These are phyloP conservation scores for Alternaria sp. DNA, from an alignment of 2,329 filamentous ascomycete genomes.

Conservation along the genomic window DNA sequence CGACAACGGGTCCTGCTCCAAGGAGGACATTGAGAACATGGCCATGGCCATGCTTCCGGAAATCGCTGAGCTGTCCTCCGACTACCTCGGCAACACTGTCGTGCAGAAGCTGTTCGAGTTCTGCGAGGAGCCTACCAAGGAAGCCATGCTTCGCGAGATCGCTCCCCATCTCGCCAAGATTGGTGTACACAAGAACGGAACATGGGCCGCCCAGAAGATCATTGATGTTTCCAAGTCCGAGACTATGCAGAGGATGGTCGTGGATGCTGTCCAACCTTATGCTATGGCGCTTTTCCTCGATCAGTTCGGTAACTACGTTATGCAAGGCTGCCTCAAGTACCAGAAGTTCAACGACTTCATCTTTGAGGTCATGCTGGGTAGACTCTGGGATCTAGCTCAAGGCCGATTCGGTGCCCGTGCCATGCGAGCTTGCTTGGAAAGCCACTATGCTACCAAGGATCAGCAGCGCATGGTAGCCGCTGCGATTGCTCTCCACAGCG, in stretches of 20 bases:
- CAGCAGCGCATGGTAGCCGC: slow-evolving; percentile 95
- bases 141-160: slow-evolving; percentile 89
- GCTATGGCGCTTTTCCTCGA: slow-evolving; percentile 92
- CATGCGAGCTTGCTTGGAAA: slow-evolving; percentile 96
- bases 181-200: slow-evolving; percentile 98
- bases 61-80: slow-evolving; percentile 91
- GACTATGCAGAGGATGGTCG: slow-evolving; percentile 82
- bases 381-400: slow-evolving; percentile 92
- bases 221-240: slow-evolving; percentile 93
- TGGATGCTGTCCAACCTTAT: slow-evolving; percentile 83
- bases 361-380: slow-evolving; percentile 94
- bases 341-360: slow-evolving; percentile 93
- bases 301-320: slow-evolving; percentile 97
- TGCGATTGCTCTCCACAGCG: slow-evolving; percentile 93
- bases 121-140: slow-evolving; percentile 88
- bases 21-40: slow-evolving; percentile 89
- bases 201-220: slow-evolving; percentile 99
- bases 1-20: slow-evolving; percentile 88
- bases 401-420: slow-evolving; percentile 93
- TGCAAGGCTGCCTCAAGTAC: slow-evolving; percentile 95
- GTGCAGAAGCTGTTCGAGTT: slow-evolving; percentile 98
- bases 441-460: slow-evolving; percentile 91
- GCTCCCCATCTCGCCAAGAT: slow-evolving; percentile 94
- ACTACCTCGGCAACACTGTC: slow-evolving; percentile 98
- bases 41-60: slow-evolving; percentile 95